Conservation (phyloP, 2,329 filamentous ascomycete genomes). For the Arthrobotrys musiformis region DNA sequence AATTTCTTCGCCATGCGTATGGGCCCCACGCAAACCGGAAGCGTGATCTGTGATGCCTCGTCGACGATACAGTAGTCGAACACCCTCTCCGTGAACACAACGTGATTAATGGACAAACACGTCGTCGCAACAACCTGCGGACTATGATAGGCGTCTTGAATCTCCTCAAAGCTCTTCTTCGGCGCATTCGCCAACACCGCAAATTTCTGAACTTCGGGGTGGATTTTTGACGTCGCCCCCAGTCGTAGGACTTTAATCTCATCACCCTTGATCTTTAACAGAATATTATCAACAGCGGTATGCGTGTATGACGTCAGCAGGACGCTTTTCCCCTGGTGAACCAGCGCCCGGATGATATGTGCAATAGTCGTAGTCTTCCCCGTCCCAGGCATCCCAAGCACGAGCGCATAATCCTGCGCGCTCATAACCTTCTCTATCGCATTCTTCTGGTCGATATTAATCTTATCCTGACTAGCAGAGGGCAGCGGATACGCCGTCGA, state of each 20-base stretch:
- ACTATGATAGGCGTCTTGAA: slow-evolving; percentile 83
- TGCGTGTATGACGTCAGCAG: slow-evolving; percentile 95
- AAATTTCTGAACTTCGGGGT: slow-evolving; percentile 87
- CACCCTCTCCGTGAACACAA: slow-evolving; percentile 83
- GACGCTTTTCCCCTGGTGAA: slow-evolving; percentile 89
- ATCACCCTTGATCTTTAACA: slow-evolving; percentile 86
- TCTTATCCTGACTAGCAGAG: slow-evolving; percentile 69
- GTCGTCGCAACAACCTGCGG: slow-evolving; percentile 93
- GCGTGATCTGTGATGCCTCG: slow-evolving; percentile 95
- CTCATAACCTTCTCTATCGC: slow-evolving; percentile 97
- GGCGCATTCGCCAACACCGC: slow-evolving; percentile 79
- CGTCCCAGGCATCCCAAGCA: slow-evolving; percentile 97
- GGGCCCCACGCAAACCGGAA: slow-evolving; percentile 92
- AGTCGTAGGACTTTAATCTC: slow-evolving; percentile 84
- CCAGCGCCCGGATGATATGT: slow-evolving; percentile 91
- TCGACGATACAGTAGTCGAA: slow-evolving; percentile 99
- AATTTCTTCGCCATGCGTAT: slow-evolving; percentile 93
- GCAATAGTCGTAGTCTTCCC: slow-evolving; percentile 98
- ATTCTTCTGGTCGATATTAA: slow-evolving; percentile 86
- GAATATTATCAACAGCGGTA: slow-evolving; percentile 96
- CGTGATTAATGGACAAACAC: slow-evolving; percentile 89
- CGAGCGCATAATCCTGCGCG: slow-evolving; percentile 93
- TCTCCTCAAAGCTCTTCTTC: slow-evolving; percentile 81
- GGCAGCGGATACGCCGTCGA: slow-evolving; percentile 73
- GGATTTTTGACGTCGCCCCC: slow-evolving; percentile 75